phyloP scores from a whole-genome alignment of 305 asterid genomes.

The Striga hermonthica region DNA sequence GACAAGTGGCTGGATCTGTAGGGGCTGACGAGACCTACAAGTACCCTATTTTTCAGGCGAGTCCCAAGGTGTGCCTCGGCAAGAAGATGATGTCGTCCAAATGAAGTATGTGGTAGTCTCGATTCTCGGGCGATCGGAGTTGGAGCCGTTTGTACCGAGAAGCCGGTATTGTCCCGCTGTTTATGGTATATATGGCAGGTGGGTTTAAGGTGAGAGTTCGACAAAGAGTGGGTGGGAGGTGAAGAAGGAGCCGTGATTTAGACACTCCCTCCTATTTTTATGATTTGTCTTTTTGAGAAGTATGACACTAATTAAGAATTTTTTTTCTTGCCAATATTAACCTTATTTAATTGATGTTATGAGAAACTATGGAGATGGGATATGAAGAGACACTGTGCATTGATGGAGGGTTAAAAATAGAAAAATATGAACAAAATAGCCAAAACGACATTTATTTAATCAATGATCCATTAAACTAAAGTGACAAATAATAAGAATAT shows the following conservation, averaged over 20 bases:
- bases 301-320: too few species aligned
- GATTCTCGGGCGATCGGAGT: constrained; percentile 49
- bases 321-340: too few species aligned
- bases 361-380: too few species aligned
- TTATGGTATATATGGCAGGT: constrained; percentile 77
- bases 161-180: constrained; percentile 54
- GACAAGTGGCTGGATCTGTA: constrained; percentile 51
- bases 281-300: too few species aligned
- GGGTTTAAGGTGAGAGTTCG: constrained; percentile 68
- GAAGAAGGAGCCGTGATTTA: background rate
- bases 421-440: too few species aligned
- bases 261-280: too few species aligned
- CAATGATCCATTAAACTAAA: too few species aligned
- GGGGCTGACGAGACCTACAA: constrained; percentile 45
- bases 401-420: too few species aligned
- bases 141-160: constrained; percentile 36
- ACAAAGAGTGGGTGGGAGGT: constrained; percentile 27
- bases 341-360: too few species aligned
- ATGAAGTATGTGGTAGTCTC: constrained; percentile 63
- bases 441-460: too few species aligned
- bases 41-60: constrained; percentile 65
- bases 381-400: too few species aligned
- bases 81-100: constrained; percentile 58
- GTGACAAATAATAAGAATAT: too few species aligned
- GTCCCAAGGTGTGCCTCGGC: constrained; percentile 67